These are phyloP conservation scores for Taphrina wiesneri DNA, from an alignment of 1,139 yeast species.

Conservation along the genomic window DNA sequence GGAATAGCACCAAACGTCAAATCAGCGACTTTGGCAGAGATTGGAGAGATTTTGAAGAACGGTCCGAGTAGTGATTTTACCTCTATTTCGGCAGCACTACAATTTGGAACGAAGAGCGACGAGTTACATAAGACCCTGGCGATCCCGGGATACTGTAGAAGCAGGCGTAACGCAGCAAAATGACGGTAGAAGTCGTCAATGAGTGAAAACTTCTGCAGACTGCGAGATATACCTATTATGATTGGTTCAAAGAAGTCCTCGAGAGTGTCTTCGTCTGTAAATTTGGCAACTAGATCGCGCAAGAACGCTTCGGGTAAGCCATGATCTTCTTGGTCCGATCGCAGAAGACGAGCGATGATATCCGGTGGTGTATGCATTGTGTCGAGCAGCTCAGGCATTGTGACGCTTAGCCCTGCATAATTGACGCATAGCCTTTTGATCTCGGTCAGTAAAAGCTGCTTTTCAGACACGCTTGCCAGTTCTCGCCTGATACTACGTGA, in stretches of 20 bases:
- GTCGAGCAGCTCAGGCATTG: conserved; percentile 66
- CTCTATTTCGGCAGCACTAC: conserved; percentile 56
- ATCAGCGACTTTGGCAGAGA: conserved; percentile 49
- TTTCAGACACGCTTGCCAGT: conserved; percentile 7
- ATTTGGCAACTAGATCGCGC: conserved; percentile 57
- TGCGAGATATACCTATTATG: conserved; percentile 39
- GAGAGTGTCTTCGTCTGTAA: conserved; percentile 66
- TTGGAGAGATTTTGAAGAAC: conserved; percentile 71
- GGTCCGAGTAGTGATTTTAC: conserved; percentile 72
- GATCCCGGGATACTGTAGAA: conserved; percentile 48
- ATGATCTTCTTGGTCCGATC: conserved; percentile 35
- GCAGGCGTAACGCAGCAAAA: conserved; percentile 11
- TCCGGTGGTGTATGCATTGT: conserved; percentile 35
- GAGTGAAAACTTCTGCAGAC: conserved; percentile 40
- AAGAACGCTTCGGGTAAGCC: conserved; percentile 54
- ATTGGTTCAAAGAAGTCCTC: conserved; percentile 61
- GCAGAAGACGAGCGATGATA: conserved; percentile 37
- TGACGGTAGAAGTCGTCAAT: conserved; percentile 47
- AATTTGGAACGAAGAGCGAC: conserved; percentile 45
- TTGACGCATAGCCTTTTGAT: conserved; percentile 59
- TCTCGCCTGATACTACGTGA: conserved; percentile 36
- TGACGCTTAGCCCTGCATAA: conserved; percentile 70
- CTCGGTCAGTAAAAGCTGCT: conserved; percentile 51
- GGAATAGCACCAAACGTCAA: conserved; percentile 42
- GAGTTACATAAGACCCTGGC: conserved; percentile 49